Evolutionary conservation across 495 filamentous ascomycete genomes (phyloP), one percentile per base, ranked within the genome.

Genomic region (Hypoxylon fuscum): DNA sequence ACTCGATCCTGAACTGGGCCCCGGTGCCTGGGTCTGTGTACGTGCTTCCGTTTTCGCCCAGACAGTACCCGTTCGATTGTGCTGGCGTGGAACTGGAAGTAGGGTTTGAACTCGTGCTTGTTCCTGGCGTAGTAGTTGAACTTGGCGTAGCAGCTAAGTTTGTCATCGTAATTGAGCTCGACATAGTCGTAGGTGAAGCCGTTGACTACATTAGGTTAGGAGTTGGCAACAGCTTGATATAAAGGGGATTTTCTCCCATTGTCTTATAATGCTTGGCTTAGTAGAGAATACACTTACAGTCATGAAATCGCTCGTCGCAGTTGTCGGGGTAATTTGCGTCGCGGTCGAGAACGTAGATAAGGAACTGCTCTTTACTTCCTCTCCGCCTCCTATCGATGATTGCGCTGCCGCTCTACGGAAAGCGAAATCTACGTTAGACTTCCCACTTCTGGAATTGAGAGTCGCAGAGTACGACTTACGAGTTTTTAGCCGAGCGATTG

Each of bases 1-100:
- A 68, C 43, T 68, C 66, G 32, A 65, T 32, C 25, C 32, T 51
- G 32, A 54, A 65, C 38, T 31, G 32, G 21, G 52, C n/a, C 0
- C 53, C 53, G 1, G 52, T 61, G 29, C 31, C 56, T 1, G 60
- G 51, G 17, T 68, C 66, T n/a, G 66, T 62, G 43, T 68, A 68
- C 1, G 56, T 68, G 43, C 66, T 65, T 14, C 56, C 61, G 31
- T 68, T 52, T 9, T 35, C 11, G 31, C 46, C 57, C 1, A 68
- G 17, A 27, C 66, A 68, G 29, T 29, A 29, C 3, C 54, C 35
- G 12, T 41, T 45, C 0, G 59, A 62, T 5, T 37, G 37, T 14
- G 35, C 35, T 5, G 52, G 27, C n/a, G 41, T 46, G 2, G 44
- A 12, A 12, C 38, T 38, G 17, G 58, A 14, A 1, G 41, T 23